Percentiles rank a stretch among this genome's conserved stretches.
Evolutionary conservation across 164 flowering plant species (phyloP).

Genomic region (Taxillus chinensis): DNA sequence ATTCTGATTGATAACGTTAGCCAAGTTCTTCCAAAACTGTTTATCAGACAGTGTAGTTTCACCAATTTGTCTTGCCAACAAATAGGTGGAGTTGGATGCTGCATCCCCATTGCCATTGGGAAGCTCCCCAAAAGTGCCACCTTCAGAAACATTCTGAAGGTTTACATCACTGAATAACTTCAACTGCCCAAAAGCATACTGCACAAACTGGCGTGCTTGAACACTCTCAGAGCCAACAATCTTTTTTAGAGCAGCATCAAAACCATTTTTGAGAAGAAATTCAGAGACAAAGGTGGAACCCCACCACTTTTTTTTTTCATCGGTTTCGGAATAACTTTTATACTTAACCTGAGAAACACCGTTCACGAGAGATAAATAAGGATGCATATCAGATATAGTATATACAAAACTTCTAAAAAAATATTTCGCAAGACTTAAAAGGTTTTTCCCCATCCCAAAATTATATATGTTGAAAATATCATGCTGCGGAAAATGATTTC

Average conservation of each 20-base stretch:
- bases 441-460: too few relatives aligned
- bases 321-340: constrained; percentile 66
- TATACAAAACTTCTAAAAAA: too few relatives aligned
- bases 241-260: constrained; percentile 51
- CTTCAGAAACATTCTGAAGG: constrained; percentile 25
- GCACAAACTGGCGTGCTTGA: constrained; percentile 76
- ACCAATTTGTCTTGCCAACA: constrained; percentile 14
- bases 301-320: constrained; percentile 63
- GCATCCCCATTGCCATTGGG: constrained; percentile 4
- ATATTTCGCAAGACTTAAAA: too few relatives aligned
- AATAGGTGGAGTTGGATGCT: constrained; percentile 9
- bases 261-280: constrained; percentile 43
- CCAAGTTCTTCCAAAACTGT: constrained; percentile 60
- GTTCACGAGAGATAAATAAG: too few relatives aligned
- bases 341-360: constrained; percentile 52
- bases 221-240: constrained; percentile 68
- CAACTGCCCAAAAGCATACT: constrained; percentile 77
- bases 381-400: too few relatives aligned
- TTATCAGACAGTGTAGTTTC: constrained; percentile 31
- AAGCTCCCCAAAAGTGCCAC: constrained; percentile 6
- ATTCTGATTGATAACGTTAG: constrained; percentile 44
- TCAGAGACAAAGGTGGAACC: constrained; percentile 63
- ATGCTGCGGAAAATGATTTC: too few relatives aligned
- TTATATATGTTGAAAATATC: too few relatives aligned
- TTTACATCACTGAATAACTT: constrained; percentile 43